Percentiles rank a stretch among this genome's conserved stretches.
These are phyloP conservation scores for Sarocladium strictum DNA, from an alignment of 2,329 filamentous ascomycete genomes.

Conservation along the genomic window DNA sequence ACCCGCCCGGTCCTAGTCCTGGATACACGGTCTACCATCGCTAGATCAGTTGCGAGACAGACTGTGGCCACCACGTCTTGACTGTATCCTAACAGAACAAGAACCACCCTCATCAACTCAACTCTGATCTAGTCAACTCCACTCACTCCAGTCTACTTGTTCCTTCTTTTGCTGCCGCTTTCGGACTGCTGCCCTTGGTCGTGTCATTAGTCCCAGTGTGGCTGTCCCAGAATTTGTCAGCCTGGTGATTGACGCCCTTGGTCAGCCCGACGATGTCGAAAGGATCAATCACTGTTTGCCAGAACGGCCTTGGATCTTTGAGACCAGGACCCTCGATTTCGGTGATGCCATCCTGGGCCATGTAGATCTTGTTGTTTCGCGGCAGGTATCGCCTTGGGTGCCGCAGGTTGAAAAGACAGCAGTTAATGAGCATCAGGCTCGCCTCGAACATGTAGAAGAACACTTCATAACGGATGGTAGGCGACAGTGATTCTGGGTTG, in stretches of 20 bases:
- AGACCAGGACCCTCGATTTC: constrained; percentile 44
- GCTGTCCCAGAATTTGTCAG: constrained; percentile 31
- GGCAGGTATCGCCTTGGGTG: constrained; percentile 48
- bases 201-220: background rate
- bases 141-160: background rate
- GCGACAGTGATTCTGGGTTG: constrained; percentile 30
- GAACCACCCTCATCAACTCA: no score
- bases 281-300: constrained; percentile 35
- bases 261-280: constrained; percentile 32
- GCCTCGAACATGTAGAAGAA: constrained; percentile 56
- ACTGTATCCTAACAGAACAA: no score
- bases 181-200: background rate
- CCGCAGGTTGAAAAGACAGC: constrained; percentile 40
- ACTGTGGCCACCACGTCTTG: no score
- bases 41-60: no score
- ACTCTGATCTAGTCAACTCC: no score
- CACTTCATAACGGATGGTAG: constrained; percentile 50
- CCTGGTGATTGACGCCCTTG: constrained; percentile 22
- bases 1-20: no score
- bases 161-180: background rate
- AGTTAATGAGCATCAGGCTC: constrained; percentile 45
- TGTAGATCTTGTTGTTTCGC: constrained; percentile 40
- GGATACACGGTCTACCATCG: no score
- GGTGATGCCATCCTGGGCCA: constrained; percentile 41
- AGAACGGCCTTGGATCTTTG: constrained; percentile 38